Percentiles rank a stretch among this genome's conserved stretches.
Conservation (phyloP, 2,329 filamentous ascomycete genomes). For the Rhinocladiella similis region DNA sequence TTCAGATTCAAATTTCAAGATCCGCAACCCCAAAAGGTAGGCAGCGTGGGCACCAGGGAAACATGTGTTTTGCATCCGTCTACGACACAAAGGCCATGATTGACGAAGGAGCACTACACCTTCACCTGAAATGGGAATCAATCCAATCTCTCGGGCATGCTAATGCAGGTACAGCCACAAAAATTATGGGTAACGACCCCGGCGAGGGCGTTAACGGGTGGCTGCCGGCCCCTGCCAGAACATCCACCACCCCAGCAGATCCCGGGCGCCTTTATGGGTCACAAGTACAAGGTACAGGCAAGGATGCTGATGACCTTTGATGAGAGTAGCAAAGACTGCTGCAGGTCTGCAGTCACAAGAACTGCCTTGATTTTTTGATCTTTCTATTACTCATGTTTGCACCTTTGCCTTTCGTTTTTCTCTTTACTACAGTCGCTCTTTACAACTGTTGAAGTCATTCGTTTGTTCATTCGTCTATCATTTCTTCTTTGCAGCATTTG, state of each 20-base stretch:
- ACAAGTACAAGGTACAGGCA: too few relatives aligned
- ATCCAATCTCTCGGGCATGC: not conserved
- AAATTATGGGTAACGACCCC: not conserved
- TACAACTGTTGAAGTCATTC: slow-evolving; percentile 6
- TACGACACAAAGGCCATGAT: not conserved
- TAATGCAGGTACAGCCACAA: not conserved
- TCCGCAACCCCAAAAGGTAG: too few relatives aligned
- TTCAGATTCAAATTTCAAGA: not conserved
- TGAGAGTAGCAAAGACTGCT: too few relatives aligned
- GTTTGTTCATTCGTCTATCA: slow-evolving; percentile 1
- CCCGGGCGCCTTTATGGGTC: too few relatives aligned
- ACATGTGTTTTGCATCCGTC: not conserved
- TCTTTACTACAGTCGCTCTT: not conserved
- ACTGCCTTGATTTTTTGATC: not conserved
- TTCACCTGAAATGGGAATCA: not conserved
- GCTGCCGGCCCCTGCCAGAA: not conserved
- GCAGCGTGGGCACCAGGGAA: too few relatives aligned
- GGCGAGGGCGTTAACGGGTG: not conserved
- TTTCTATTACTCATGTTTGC: not conserved
- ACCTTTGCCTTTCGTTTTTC: not conserved
- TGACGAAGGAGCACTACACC: not conserved
- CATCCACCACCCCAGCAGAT: too few relatives aligned
- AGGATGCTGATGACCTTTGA: too few relatives aligned
- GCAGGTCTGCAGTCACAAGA: too few relatives aligned
- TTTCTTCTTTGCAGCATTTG: not conserved